Evolutionary conservation across 139 green algal species (phyloP).

Genomic region (Chlamydomonas sp.): DNA sequence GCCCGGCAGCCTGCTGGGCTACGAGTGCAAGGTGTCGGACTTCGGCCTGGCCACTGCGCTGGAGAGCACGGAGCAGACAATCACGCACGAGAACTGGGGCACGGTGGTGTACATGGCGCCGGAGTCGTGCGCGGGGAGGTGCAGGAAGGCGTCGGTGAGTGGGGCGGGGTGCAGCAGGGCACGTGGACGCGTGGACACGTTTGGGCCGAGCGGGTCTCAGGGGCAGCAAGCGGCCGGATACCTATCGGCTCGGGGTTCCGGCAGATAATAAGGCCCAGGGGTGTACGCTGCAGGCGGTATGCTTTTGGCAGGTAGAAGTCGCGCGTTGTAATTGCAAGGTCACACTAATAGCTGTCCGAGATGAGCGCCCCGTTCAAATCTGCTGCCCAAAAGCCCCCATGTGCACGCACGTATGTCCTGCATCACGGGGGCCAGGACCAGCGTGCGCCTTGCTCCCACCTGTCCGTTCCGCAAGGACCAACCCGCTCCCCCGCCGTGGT

Average conservation of each 20-base stretch:
- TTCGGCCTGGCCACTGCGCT: slow-evolving; percentile 28
- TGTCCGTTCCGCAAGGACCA: too few relatives aligned
- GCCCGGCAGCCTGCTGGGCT: not conserved
- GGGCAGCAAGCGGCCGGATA: not conserved
- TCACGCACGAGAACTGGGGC: slow-evolving; percentile 40
- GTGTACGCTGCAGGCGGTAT: too few relatives aligned
- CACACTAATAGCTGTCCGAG: too few relatives aligned
- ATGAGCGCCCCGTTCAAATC: too few relatives aligned
- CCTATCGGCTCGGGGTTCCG: not conserved
- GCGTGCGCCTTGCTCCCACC: too few relatives aligned
- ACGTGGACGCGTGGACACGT: not conserved
- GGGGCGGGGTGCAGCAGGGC: not conserved
- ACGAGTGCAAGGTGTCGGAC: slow-evolving; percentile 36
- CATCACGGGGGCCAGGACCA: too few relatives aligned
- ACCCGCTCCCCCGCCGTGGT: too few relatives aligned
- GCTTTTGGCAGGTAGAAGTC: too few relatives aligned
- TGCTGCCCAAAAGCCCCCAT: too few relatives aligned
- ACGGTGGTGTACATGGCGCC: slow-evolving; percentile 33
- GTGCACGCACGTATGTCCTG: too few relatives aligned
- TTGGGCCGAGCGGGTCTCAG: not conserved
- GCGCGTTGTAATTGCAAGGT: too few relatives aligned
- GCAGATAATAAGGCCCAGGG: too few relatives aligned
- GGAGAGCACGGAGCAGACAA: slow-evolving; percentile 28
- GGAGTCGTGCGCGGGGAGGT: slow-evolving; percentile 19
- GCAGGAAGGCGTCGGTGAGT: slow-evolving; percentile 28